Evolutionary conservation across 1,139 yeast genomes (phyloP).

Genomic region (Geotrichum carabidarum): DNA sequence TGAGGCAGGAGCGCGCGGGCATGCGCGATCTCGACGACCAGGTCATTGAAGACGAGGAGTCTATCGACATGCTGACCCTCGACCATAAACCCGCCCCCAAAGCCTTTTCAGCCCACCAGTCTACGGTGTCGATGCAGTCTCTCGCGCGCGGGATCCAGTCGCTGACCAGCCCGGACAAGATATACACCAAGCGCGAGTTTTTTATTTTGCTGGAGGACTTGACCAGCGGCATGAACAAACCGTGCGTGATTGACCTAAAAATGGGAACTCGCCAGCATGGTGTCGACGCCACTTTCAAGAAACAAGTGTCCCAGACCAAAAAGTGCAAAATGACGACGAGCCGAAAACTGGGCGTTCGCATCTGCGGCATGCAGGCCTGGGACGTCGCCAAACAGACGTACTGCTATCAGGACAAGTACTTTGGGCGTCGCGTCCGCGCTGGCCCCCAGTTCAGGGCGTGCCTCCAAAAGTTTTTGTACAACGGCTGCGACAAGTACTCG

Average conservation of each 20-base stretch:
- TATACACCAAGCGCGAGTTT: constrained; percentile 54
- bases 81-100: background rate
- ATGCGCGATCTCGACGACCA: constrained; percentile 13
- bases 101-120: background rate
- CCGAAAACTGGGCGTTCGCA: constrained; percentile 75
- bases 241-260: constrained; percentile 90
- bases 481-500: constrained; percentile 57
- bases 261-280: constrained; percentile 99
- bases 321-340: constrained; percentile 84
- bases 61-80: background rate
- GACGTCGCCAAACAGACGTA: constrained; percentile 46
- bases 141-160: constrained; percentile 28
- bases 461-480: constrained; percentile 69
- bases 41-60: constrained; percentile 12
- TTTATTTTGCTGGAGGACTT: constrained; percentile 88
- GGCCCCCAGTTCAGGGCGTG: constrained; percentile 76
- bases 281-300: constrained; percentile 74
- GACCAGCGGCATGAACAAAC: constrained; percentile 72
- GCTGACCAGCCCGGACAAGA: constrained; percentile 21
- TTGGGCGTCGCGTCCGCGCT: constrained; percentile 69
- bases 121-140: constrained; percentile 21
- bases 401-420: constrained; percentile 79
- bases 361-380: constrained; percentile 94
- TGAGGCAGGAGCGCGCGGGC: constrained; percentile 12
- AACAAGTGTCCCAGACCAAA: constrained; percentile 71